Base-by-base conservation (phyloP, 129 eudicot species). In the Centrapalus pauciflorus region DNA sequence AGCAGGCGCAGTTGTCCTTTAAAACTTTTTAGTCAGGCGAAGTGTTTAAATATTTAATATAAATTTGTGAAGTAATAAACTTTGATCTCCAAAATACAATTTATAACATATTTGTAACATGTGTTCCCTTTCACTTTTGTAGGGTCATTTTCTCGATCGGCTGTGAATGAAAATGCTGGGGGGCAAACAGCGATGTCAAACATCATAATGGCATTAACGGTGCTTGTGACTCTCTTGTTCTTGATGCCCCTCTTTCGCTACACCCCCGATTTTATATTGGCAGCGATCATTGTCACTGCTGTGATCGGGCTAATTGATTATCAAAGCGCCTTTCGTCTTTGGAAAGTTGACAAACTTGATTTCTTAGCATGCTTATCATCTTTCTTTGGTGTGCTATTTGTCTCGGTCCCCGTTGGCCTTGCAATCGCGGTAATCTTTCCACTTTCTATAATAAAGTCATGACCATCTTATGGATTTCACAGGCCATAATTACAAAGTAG, bases 111-210 rank as follows among this genome's bases (percentile, higher is more conserved):
- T n/a, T n/a, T n/a, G n/a, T n/a, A n/a, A n/a, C n/a, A n/a, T n/a
- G n/a, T n/a, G n/a, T n/a, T n/a, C n/a, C n/a, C 57, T 24, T 9
- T 37, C 28, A 16, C 4, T 58, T 26, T 73, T n/a, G 38, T 21
- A 74, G 79, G 79, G 13, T 49, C 82, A 7, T 77, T 72, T 34
- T 71, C 78, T 19, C 72, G 75, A 19, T 61, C 90, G 3, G 88
- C 97, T 8, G 95, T 90, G 71, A 90, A 86, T 13, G 85, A 73
- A 78, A 86, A 81, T 55, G 90, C 90, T 5, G 90, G 97, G 9
- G 88, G 83, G 38, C 76, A 83, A 41, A 72, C 90, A 12, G 85
- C 90, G 4, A 66, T 84, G 17, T 86, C 97, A 10, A 90, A 90
- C 83, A 80, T 86, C 17, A 79, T 86, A 35, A 86, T 83, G 97